These are phyloP conservation scores for Beauveria bassiana DNA, from an alignment of 2,329 filamentous ascomycete species.

Conservation along the genomic window DNA sequence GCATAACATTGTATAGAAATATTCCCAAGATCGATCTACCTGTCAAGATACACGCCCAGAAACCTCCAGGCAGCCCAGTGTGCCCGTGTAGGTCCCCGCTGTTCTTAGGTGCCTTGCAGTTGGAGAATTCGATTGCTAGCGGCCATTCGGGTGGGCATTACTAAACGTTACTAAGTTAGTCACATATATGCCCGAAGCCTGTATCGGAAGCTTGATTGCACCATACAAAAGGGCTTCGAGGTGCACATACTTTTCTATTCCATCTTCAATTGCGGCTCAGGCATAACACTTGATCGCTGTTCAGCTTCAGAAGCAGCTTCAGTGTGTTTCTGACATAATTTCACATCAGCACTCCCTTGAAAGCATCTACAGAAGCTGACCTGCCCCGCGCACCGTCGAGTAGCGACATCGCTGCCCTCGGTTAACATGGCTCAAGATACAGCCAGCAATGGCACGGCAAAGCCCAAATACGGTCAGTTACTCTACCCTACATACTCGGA, in stretches of 20 bases:
- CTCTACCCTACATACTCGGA: not conserved
- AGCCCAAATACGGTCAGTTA: slow-evolving; percentile 12
- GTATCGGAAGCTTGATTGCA: slow-evolving; percentile 9
- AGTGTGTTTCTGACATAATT: not conserved
- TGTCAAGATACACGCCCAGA: not conserved
- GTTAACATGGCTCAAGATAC: not conserved
- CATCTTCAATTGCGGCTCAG: not conserved
- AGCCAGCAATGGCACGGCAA: slow-evolving; percentile 7
- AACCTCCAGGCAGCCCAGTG: not conserved
- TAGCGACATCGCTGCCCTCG: not conserved
- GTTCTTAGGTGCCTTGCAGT: not conserved
- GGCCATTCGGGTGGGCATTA: not conserved
- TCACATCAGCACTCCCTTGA: not conserved
- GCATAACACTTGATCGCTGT: not conserved
- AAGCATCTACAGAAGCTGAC: not conserved
- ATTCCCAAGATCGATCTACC: no score
- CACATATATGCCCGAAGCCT: slow-evolving; percentile 6
- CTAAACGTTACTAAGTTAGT: slow-evolving; percentile 4
- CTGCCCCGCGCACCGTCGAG: not conserved
- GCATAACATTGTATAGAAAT: no score
- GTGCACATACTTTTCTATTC: not conserved
- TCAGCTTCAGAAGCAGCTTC: not conserved
- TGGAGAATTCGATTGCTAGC: not conserved
- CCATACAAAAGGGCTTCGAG: not conserved
- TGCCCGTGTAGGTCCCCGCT: not conserved